These are phyloP conservation scores for Cladosporium sp. DNA, from an alignment of 2,329 filamentous ascomycete species.

Conservation along the genomic window DNA sequence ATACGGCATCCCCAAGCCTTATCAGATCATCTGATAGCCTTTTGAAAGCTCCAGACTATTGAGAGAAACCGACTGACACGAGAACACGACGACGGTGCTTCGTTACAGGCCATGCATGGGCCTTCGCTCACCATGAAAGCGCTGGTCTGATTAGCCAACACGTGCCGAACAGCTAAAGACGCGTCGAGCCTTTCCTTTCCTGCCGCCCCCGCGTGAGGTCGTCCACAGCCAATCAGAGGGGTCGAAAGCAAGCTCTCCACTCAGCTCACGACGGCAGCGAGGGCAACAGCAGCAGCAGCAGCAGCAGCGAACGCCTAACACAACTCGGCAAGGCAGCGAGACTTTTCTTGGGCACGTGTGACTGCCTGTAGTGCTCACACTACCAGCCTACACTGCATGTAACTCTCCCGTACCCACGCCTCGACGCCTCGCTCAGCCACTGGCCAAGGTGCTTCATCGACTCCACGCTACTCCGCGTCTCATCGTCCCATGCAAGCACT, in stretches of 20 bases:
- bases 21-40: too few relatives aligned
- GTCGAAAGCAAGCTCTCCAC: neutral
- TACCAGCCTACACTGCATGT: neutral
- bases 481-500: constrained; percentile 7
- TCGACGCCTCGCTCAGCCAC: neutral
- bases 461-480: constrained; percentile 8
- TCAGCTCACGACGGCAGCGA: constrained; percentile 2
- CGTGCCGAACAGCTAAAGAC: neutral
- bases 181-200: neutral
- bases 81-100: too few relatives aligned
- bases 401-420: neutral
- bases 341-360: neutral
- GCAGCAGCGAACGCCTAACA: neutral
- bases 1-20: too few relatives aligned
- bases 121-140: too few relatives aligned
- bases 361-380: neutral
- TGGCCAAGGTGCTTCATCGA: neutral
- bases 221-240: neutral
- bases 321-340: neutral
- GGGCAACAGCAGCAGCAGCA: neutral
- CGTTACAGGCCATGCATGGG: too few relatives aligned
- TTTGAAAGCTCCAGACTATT: too few relatives aligned
- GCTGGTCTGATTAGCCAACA: too few relatives aligned
- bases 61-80: too few relatives aligned
- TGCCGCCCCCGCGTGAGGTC: neutral